Evolutionary conservation across 2,329 filamentous ascomycete genomes (phyloP), one percentile per base, ranked within the genome.

Genomic region (Amauroascus niger): DNA sequence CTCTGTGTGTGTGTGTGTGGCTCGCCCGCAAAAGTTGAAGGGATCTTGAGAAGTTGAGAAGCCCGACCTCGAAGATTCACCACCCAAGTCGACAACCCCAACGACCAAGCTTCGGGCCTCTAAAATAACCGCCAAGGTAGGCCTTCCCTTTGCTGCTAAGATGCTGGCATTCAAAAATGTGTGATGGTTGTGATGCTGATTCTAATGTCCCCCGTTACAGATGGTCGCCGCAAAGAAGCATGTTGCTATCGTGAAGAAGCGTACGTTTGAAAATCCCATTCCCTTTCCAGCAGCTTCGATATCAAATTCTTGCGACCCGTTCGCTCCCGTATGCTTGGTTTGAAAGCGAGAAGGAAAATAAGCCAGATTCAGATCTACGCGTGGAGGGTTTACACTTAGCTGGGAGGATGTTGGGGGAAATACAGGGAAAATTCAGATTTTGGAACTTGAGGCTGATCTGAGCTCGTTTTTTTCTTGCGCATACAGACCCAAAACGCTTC

Each of bases 141-240:
- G 69, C 61, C 48, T 13, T 18, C 28, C 26, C 35, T 7, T 32
- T 41, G n/a, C 14, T 41, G 37, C 3, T 32, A 30, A 11, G n/a
- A 16, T 32, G 9, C 9, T 5, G 33, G 11, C 45, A 22, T n/a
- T n/a, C n/a, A n/a, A n/a, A n/a, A n/a, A n/a, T n/a, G n/a, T n/a
- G n/a, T n/a, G n/a, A n/a, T n/a, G n/a, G 13, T 16, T n/a, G 22
- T 16, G 40, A 43, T 53, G 40, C 55, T 47, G 24, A 57, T 40
- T 40, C 39, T 50, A 47, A 48, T 49, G 59, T 55, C 26, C n/a
- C 3, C 18, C 24, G n/a, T 44, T 61, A 64, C 61, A 91, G 90
- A 97, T 97, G 93, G 89, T 91, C 82, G 83, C 90, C 86, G 87
- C 91, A 78, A 95, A 94, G 87, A 94, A 95, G 83, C 93, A 97